These are phyloP conservation scores for Globisporangium yorkense DNA, from an alignment of 352 stramenopile genomes.

Conservation along the genomic window DNA sequence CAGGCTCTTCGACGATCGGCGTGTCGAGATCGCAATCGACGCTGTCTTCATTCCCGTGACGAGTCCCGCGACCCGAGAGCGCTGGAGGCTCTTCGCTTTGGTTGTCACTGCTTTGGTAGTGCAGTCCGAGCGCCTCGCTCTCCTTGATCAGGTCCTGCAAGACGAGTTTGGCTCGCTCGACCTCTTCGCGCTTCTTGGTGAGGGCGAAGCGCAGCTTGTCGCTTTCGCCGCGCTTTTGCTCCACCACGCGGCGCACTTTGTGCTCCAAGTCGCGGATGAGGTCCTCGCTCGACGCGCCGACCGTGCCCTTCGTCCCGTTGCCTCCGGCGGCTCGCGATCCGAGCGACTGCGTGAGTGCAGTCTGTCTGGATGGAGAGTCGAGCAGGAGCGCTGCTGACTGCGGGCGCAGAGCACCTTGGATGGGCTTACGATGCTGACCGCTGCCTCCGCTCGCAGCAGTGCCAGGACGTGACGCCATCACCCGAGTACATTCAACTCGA, in stretches of 20 bases:
- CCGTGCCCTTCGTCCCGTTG: conserved; percentile 27
- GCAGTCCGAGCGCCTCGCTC: conserved; percentile 57
- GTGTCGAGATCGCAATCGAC: not conserved
- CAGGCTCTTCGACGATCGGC: conserved; percentile 37
- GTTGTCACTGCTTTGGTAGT: conserved; percentile 27
- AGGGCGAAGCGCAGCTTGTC: conserved; percentile 68
- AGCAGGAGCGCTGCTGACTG: conserved; percentile 31
- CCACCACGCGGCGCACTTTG: conserved; percentile 76
- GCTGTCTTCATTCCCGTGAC: not conserved
- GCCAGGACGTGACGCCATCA: conserved; percentile 7
- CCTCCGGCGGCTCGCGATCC: not conserved
- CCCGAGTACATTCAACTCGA: too few relatives aligned
- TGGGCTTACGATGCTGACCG: conserved; percentile 10
- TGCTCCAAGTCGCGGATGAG: conserved; percentile 68
- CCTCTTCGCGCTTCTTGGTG: conserved; percentile 60
- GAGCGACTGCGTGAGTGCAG: conserved; percentile 3
- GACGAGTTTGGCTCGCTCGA: conserved; percentile 51
- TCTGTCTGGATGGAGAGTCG: conserved; percentile 10
- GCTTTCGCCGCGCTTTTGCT: conserved; percentile 70
- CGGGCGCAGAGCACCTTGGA: conserved; percentile 29
- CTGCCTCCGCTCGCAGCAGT: not conserved
- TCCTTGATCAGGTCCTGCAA: conserved; percentile 78
- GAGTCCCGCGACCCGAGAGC: not conserved
- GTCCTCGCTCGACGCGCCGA: conserved; percentile 61
- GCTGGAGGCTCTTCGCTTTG: conserved; percentile 14